Evolutionary conservation across 2,329 filamentous ascomycete species (phyloP).

Genomic region (Iodosphaeria phyllophila): DNA sequence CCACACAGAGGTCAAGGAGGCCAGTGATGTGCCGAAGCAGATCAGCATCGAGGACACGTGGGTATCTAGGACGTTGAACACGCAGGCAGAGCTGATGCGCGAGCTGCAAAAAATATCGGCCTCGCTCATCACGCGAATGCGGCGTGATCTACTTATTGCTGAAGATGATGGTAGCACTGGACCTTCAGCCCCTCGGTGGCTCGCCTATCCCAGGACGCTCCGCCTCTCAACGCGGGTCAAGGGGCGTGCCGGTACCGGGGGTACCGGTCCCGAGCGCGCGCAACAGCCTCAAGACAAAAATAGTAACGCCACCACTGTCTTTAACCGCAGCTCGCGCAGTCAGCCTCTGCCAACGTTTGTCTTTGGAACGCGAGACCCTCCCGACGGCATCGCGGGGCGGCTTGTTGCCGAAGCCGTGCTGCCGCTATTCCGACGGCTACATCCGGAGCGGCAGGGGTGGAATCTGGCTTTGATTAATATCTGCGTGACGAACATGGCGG

Average conservation of each 20-base stretch:
- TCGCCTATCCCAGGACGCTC: slow-evolving; percentile 64
- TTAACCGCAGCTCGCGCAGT: slow-evolving; percentile 59
- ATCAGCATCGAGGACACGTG: slow-evolving; percentile 96
- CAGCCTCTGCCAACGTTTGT: slow-evolving; percentile 53
- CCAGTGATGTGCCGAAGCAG: slow-evolving; percentile 57
- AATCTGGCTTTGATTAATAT: slow-evolving; percentile 73
- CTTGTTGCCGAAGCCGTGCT: slow-evolving; percentile 52
- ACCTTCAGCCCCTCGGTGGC: too few species aligned
- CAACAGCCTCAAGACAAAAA: too few species aligned
- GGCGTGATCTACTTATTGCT: slow-evolving; percentile 49
- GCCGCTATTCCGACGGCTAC: slow-evolving; percentile 56
- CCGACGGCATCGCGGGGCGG: slow-evolving; percentile 43
- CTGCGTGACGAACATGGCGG: slow-evolving; percentile 69
- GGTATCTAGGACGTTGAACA: slow-evolving; percentile 43
- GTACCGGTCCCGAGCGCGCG: slow-evolving; percentile 22
- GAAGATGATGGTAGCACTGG: slow-evolving; percentile 6
- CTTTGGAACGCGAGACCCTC: slow-evolving; percentile 40
- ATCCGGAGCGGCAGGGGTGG: slow-evolving; percentile 52
- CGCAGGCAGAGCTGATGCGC: slow-evolving; percentile 39
- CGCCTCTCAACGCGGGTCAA: slow-evolving; percentile 59
- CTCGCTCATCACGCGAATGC: slow-evolving; percentile 63
- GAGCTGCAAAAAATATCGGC: slow-evolving; percentile 50
- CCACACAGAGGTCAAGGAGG: slow-evolving; percentile 50
- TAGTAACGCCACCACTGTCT: too few species aligned
- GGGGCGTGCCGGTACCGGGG: slow-evolving; percentile 17